Evolutionary conservation across 768 basidiomycete species (phyloP), one percentile per base, ranked within the genome.

Genomic region (Roridomyces roridus): DNA sequence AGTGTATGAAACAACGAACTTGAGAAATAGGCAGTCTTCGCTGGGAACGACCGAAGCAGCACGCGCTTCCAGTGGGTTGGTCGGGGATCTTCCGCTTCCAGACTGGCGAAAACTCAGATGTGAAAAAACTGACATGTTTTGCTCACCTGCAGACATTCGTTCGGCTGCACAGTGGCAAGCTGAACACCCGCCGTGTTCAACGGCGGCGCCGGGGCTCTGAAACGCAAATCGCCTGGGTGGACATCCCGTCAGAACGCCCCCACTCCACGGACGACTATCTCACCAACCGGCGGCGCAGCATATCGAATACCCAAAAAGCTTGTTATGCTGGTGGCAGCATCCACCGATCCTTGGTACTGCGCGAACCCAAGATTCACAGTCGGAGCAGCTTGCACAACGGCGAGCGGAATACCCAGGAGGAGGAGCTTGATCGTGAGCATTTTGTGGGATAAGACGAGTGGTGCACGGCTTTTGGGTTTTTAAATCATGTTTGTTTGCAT

Each of bases 11-110:
- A 29, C 15, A 6, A 41, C 61, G 14, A 24, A 72, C 72, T 68
- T 72, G 10, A 73, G 50, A 39, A 70, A 70, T 17, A 74, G 51
- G 47, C 73, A 74, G 47, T 74, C 73, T 45, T 74, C 73, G 3
- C 69, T 64, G 3, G 55, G 5, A 4, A 46, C 23, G 12, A 46
- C 25, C 15, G 35, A 11, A 12, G 35, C 17, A 28, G 56, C 43
- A 10, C 41, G 51, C 20, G 42, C 41, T 28, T 43, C 41, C 4
- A 49, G 40, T 17, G 56, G 56, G n/a, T 58, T 58, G 1, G 45
- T 51, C 28, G 53, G 20, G 34, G 47, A 39, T 21, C 18, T 12
- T 20, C 52, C 52, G 40, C 18, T n/a, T n/a, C n/a, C n/a, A n/a
- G n/a, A n/a, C n/a, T n/a, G n/a, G n/a, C n/a, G n/a, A n/a, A n/a